Evolutionary conservation across 2,329 filamentous ascomycete species (phyloP).

Genomic region (Sarocladiaceae sp.): DNA sequence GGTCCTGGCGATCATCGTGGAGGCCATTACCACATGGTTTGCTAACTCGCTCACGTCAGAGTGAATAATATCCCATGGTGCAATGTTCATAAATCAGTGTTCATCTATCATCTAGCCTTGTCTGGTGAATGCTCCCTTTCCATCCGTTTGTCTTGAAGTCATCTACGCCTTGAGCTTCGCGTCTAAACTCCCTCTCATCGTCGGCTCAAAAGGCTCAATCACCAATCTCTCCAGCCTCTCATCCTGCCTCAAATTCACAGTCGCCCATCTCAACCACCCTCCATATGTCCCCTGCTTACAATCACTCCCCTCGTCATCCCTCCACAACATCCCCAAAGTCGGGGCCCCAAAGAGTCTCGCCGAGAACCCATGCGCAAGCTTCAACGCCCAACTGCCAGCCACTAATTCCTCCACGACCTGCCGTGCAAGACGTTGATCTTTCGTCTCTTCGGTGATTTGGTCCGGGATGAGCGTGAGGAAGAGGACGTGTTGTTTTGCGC

Average conservation of each 20-base stretch:
- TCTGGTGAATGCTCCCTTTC: too few species aligned
- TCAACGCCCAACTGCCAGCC: background rate
- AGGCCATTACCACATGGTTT: background rate
- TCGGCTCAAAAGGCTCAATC: background rate
- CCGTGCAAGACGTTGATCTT: background rate
- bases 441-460: background rate
- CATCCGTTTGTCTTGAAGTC: too few species aligned
- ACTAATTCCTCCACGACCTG: background rate
- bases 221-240: background rate
- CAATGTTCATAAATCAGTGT: too few species aligned
- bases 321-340: conserved; percentile 9
- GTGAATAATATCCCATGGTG: background rate
- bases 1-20: background rate
- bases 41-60: background rate
- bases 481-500: background rate
- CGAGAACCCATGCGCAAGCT: conserved; percentile 7
- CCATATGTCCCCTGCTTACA: conserved; percentile 6
- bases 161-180: background rate
- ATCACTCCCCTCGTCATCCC: conserved; percentile 8
- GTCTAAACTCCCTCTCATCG: background rate
- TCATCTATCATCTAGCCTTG: too few species aligned
- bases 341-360: conserved; percentile 7
- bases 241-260: background rate
- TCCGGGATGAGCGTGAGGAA: background rate
- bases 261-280: conserved; percentile 9